Evolutionary conservation across 805 yeast species (phyloP).

Genomic region (Clavispora carvajalis): DNA sequence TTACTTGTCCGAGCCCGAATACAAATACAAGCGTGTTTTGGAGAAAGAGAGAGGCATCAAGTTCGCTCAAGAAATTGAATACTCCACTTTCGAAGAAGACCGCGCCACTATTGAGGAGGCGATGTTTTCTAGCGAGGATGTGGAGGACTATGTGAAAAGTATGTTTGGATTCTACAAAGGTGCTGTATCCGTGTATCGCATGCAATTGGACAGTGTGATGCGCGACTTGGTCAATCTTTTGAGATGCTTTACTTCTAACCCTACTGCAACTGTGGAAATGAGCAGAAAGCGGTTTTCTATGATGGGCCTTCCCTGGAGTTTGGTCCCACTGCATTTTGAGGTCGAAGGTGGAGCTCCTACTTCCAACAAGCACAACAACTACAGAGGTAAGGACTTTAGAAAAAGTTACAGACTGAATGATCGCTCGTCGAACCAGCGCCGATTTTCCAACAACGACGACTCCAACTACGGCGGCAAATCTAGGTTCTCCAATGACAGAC

Average conservation of each 20-base stretch:
- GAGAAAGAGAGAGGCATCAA: constrained; percentile 46
- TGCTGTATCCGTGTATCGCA: constrained; percentile 13
- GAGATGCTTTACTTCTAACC: constrained; percentile 6
- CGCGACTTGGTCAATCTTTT: constrained; percentile 9
- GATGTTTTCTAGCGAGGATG: constrained; percentile 15
- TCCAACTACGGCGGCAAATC: neutral
- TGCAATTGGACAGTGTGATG: constrained; percentile 8
- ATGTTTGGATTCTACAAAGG: constrained; percentile 26
- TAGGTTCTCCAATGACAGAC: neutral
- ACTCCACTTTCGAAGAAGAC: constrained; percentile 33
- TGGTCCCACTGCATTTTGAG: constrained; percentile 9
- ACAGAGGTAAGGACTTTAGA: neutral
- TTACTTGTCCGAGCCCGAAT: constrained; percentile 53
- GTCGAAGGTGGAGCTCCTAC: neutral
- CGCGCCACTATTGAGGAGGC: constrained; percentile 16
- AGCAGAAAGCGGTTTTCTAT: constrained; percentile 8
- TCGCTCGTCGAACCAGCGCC: neutral
- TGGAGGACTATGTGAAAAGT: constrained; percentile 21
- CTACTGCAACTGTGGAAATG: constrained; percentile 7
- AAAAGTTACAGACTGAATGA: neutral
- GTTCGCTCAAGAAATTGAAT: constrained; percentile 41
- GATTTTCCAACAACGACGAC: neutral
- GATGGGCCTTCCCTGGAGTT: constrained; percentile 12
- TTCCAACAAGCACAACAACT: neutral
- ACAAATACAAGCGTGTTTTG: constrained; percentile 48